Base-by-base conservation (phyloP, 2,329 filamentous ascomycete species). In the Claviceps sorghi region DNA sequence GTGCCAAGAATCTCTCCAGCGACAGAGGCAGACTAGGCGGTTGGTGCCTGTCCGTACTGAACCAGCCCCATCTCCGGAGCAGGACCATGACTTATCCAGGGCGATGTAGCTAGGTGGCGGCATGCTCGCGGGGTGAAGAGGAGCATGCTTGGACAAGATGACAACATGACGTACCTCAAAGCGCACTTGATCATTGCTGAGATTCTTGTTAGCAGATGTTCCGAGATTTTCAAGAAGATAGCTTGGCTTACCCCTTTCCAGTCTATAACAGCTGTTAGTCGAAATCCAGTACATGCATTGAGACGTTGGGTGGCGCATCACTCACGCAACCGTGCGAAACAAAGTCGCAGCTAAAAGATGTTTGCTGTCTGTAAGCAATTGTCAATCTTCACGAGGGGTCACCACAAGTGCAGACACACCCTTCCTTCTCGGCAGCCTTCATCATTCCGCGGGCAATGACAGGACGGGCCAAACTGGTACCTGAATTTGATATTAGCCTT, bases 381-480 rank as follows among this genome's bases (percentile, higher is more conserved):
- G 21, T 49, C 47, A 29, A 29, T n/a, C 4, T 19, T 19, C 34
- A 34, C 15, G 7, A 19, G 13, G 22, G 4, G 17, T 21, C 19
- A 40, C 22, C 17, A 29, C 21, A 41, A 15, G 36, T 40, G 47
- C 17, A 19, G 22, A 49, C 47, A 15, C 40, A 49, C 48, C 48
- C 21, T 38, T 51, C 30, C 34, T 67, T 53, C 47, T 71, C 32
- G 2, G 70, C 69, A 43, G 57, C 61, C 7, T 58, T 58, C 29
- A 70, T 62, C 41, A 61, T 58, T 4, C 75, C 77, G 52, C 81
- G 72, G 53, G 82, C 80, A 58, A 85, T 83, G 61, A 84, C 76
- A 43, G 82, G 82, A 47, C 82, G 77, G 57, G 82, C 82, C 53
- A 85, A 71, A 34, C 72, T 72, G 49, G 78, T 82, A 53, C 77